Percentiles rank a stretch among this genome's conserved stretches.
Conservation (phyloP, 805 yeast species). For the Myxozyma mucilagina region DNA sequence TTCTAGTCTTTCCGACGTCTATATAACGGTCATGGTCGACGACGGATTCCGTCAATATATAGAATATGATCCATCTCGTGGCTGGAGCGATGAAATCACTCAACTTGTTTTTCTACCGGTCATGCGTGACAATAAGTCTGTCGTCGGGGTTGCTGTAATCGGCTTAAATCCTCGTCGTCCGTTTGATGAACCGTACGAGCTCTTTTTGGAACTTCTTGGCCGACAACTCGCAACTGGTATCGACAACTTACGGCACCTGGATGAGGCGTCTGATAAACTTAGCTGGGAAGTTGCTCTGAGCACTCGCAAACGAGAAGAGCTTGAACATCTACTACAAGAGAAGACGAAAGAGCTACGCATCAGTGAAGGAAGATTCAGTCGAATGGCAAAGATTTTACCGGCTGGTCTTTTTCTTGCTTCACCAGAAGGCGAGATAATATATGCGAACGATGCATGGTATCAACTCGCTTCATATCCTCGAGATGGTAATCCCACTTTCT, state of each 20-base stretch:
- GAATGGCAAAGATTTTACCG: slow-evolving; percentile 30
- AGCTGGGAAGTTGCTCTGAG: slow-evolving; percentile 27
- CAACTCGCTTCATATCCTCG: slow-evolving; percentile 19
- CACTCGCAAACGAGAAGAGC: slow-evolving; percentile 17
- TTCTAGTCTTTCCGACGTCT: slow-evolving; percentile 20
- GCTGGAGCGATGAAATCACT: slow-evolving; percentile 27
- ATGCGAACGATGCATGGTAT: slow-evolving; percentile 33
- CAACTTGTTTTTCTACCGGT: slow-evolving; percentile 27
- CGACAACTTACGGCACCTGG: slow-evolving; percentile 25
- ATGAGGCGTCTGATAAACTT: slow-evolving; percentile 27
- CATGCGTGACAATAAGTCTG: slow-evolving; percentile 30
- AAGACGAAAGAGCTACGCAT: slow-evolving; percentile 25
- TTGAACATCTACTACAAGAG: slow-evolving; percentile 21
- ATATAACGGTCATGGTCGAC: slow-evolving; percentile 21
- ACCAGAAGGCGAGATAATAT: slow-evolving; percentile 29
- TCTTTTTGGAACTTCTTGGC: slow-evolving; percentile 30
- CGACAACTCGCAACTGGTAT: slow-evolving; percentile 31
- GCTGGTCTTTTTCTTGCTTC: slow-evolving; percentile 31
- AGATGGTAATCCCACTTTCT: slow-evolving; percentile 27
- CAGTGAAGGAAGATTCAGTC: slow-evolving; percentile 30
- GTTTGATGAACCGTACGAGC: slow-evolving; percentile 28
- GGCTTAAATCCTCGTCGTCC: slow-evolving; percentile 29
- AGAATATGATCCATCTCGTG: slow-evolving; percentile 29
- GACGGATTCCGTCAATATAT: slow-evolving; percentile 24
- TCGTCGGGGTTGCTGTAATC: slow-evolving; percentile 30